phyloP scores from a whole-genome alignment of 192 early-diverging fungal species.

The Entomortierella parvispora region DNA sequence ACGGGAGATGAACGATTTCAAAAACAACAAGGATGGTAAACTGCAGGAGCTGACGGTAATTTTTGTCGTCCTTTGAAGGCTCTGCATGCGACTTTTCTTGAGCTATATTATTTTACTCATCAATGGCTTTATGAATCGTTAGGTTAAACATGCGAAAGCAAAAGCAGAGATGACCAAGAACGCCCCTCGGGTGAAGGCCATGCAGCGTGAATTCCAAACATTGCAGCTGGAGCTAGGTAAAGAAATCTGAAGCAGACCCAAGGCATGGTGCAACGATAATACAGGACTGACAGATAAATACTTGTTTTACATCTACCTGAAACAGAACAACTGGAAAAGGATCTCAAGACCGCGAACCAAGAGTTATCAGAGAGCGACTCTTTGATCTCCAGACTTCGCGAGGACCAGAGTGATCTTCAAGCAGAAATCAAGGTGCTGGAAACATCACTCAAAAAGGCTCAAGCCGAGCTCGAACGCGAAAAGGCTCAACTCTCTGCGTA shows the following conservation, averaged over 20 bases:
- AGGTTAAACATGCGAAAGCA: conserved; percentile 71
- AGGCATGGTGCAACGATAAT: not conserved
- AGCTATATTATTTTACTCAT: no score
- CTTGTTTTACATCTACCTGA: not conserved
- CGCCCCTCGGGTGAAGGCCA: conserved; percentile 62
- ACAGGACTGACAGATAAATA: not conserved
- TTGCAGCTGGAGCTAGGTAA: conserved; percentile 73
- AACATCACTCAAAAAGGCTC: conserved; percentile 56
- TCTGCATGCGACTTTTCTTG: not conserved
- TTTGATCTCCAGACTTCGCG: conserved; percentile 57
- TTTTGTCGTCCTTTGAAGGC: not conserved
- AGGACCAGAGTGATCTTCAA: conserved; percentile 53
- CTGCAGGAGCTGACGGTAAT: conserved; percentile 80
- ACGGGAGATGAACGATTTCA: conserved; percentile 91
- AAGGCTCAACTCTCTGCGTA: conserved; percentile 72
- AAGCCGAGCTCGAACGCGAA: conserved; percentile 69
- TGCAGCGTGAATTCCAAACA: conserved; percentile 74
- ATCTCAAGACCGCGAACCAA: conserved; percentile 50
- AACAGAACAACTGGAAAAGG: conserved; percentile 66
- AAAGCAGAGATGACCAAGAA: conserved; percentile 72
- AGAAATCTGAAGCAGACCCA: not conserved
- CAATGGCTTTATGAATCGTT: conserved; percentile 6
- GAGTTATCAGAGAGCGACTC: conserved; percentile 60
- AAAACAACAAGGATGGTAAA: conserved; percentile 88
- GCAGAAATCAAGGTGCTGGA: conserved; percentile 22